Evolutionary conservation across 805 yeast species (phyloP).

Genomic region (Cyberlindnera americana): DNA sequence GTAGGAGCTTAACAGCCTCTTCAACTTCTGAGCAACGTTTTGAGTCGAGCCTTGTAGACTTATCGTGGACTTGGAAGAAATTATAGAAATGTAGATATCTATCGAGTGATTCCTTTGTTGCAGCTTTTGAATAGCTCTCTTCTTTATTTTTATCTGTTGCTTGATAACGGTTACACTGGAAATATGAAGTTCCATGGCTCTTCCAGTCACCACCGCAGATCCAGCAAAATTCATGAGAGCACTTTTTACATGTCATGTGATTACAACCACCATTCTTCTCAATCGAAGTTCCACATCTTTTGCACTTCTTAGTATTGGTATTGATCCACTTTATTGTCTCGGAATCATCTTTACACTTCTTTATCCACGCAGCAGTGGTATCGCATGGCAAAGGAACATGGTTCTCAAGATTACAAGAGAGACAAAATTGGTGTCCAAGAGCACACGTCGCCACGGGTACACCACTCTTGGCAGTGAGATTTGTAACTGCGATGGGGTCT

Average conservation of each 20-base stretch:
- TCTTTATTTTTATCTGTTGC: constrained; percentile 28
- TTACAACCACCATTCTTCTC: constrained; percentile 97
- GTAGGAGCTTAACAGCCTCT: constrained; percentile 57
- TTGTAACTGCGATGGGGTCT: constrained; percentile 13
- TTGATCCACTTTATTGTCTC: constrained; percentile 87
- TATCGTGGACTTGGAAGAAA: constrained; percentile 71
- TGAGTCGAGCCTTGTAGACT: constrained; percentile 69
- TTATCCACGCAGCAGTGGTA: constrained; percentile 66
- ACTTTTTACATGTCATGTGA: constrained; percentile 86
- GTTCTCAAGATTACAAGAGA: constrained; percentile 65
- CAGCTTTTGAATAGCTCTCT: constrained; percentile 29
- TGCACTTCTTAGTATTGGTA: constrained; percentile 82
- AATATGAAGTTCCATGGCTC: constrained; percentile 59
- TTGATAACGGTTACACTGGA: constrained; percentile 60
- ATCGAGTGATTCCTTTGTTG: constrained; percentile 45
- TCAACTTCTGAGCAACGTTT: constrained; percentile 61
- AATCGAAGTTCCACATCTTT: constrained; percentile 72
- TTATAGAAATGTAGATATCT: constrained; percentile 74
- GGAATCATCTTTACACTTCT: constrained; percentile 79
- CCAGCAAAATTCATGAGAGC: constrained; percentile 88
- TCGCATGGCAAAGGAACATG: constrained; percentile 86
- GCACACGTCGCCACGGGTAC: constrained; percentile 72
- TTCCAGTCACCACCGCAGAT: constrained; percentile 78
- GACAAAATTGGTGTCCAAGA: constrained; percentile 71
- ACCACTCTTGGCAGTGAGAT: constrained; percentile 5